These are phyloP conservation scores for Rhynchosporium graminicola DNA, from an alignment of 2,329 filamentous ascomycete genomes.

Conservation along the genomic window DNA sequence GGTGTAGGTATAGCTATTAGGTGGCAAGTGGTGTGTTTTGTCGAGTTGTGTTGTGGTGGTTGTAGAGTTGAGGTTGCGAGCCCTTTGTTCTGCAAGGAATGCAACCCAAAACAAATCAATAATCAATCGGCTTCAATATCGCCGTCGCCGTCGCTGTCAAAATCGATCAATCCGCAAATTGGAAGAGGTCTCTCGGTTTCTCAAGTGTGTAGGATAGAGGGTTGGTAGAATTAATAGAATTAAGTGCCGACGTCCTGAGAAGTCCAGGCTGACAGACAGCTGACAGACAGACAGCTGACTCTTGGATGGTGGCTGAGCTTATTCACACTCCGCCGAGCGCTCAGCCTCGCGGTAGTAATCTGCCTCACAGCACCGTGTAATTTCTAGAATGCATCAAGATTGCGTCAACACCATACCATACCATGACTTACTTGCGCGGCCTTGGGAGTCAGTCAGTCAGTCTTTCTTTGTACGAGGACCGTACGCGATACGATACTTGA, in stretches of 20 bases:
- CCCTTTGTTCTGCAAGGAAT: neutral
- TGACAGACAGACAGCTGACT: neutral
- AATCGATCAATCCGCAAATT: neutral
- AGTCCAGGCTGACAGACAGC: neutral
- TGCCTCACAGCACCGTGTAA: too few relatives aligned
- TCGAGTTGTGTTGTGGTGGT: too few relatives aligned
- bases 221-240: neutral
- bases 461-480: too few relatives aligned
- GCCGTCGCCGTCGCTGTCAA: neutral
- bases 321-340: neutral
- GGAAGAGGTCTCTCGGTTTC: neutral
- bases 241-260: neutral
- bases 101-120: too few relatives aligned
- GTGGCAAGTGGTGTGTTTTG: too few relatives aligned
- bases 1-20: too few relatives aligned
- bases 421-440: too few relatives aligned
- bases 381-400: too few relatives aligned
- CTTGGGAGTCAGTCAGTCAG: too few relatives aligned
- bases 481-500: too few relatives aligned
- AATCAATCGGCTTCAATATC: too few relatives aligned
- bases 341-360: neutral
- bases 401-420: too few relatives aligned
- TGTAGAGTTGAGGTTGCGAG: neutral
- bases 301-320: slow-evolving; percentile 13
- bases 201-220: neutral